Conservation (phyloP, 169 alveolate genomes). For the Plasmodium blacklocki region DNA sequence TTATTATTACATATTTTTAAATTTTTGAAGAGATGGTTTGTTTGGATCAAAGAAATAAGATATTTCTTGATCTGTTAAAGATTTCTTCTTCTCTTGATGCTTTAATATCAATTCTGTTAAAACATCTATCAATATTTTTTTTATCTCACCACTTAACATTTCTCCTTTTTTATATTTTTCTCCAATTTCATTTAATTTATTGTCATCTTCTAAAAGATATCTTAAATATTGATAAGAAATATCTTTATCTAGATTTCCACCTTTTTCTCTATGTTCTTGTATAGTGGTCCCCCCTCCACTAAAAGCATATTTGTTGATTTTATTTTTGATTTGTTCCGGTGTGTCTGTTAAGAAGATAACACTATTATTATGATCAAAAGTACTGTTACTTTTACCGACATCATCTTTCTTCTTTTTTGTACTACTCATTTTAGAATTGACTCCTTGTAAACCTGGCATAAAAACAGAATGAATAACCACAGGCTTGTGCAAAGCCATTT, state of each 20-base stretch:
- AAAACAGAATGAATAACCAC: constrained; percentile 95
- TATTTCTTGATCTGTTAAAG: constrained; percentile 61
- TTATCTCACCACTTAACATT: constrained; percentile 97
- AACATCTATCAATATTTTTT: constrained; percentile 90
- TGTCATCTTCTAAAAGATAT: constrained; percentile 95
- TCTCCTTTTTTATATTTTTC: constrained; percentile 95
- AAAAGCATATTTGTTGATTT: constrained; percentile 97
- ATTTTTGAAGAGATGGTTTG: constrained; percentile 41
- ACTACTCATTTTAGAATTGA: constrained; percentile 94
- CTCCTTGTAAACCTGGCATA: constrained; percentile 98
- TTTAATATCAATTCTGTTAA: constrained; percentile 87
- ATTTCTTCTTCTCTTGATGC: constrained; percentile 88
- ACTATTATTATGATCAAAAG: constrained; percentile 92
- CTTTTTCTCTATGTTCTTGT: constrained; percentile 94
- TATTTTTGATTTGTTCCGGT: constrained; percentile 93
- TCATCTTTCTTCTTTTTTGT: constrained; percentile 86
- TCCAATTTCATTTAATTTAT: constrained; percentile 93
- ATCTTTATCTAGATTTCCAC: constrained; percentile 97
- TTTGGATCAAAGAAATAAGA: constrained; percentile 32
- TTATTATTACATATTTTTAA: constrained; percentile 19
- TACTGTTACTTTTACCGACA: constrained; percentile 89
- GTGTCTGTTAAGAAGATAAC: constrained; percentile 96
- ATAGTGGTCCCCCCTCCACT: constrained; percentile 96
- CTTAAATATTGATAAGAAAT: constrained; percentile 97
- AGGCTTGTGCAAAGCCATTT: constrained; percentile 94